Evolutionary conservation across 768 basidiomycete genomes (phyloP).

Genomic region (Boletus pseudopeckii): DNA sequence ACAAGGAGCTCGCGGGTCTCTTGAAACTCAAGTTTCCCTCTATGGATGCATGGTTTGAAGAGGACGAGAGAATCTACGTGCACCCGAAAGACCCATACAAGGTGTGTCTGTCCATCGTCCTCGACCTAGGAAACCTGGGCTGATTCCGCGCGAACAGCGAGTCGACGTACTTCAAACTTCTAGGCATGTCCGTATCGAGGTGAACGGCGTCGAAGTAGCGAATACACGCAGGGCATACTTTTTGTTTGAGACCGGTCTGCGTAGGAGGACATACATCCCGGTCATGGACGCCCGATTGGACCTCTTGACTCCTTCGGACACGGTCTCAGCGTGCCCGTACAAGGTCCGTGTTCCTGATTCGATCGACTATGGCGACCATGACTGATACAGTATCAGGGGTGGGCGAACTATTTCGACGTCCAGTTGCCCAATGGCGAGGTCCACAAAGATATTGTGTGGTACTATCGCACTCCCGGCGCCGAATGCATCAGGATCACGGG

Average conservation of each 20-base stretch:
- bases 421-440: constrained; percentile 42
- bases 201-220: constrained; percentile 61
- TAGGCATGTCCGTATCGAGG: constrained; percentile 55
- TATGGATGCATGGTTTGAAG: constrained; percentile 66
- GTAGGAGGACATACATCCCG: constrained; percentile 59
- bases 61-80: constrained; percentile 57
- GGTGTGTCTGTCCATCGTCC: constrained; percentile 32
- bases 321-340: constrained; percentile 56
- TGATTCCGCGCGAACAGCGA: constrained; percentile 37
- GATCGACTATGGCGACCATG: background rate
- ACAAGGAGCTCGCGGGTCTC: constrained; percentile 43
- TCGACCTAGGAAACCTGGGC: too few relatives aligned
- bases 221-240: constrained; percentile 53
- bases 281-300: constrained; percentile 52
- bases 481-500: constrained; percentile 52
- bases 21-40: constrained; percentile 47
- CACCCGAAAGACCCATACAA: constrained; percentile 73
- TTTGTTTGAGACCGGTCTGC: constrained; percentile 56
- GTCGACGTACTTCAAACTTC: constrained; percentile 60
- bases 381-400: constrained; percentile 40
- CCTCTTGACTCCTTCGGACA: constrained; percentile 45
- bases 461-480: constrained; percentile 51
- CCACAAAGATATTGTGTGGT: constrained; percentile 57
- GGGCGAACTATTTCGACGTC: constrained; percentile 56
- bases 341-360: constrained; percentile 42